Evolutionary conservation across 2,329 filamentous ascomycete genomes (phyloP), one percentile per base, ranked within the genome.

Genomic region (Fusarium neocosmosporiellum): DNA sequence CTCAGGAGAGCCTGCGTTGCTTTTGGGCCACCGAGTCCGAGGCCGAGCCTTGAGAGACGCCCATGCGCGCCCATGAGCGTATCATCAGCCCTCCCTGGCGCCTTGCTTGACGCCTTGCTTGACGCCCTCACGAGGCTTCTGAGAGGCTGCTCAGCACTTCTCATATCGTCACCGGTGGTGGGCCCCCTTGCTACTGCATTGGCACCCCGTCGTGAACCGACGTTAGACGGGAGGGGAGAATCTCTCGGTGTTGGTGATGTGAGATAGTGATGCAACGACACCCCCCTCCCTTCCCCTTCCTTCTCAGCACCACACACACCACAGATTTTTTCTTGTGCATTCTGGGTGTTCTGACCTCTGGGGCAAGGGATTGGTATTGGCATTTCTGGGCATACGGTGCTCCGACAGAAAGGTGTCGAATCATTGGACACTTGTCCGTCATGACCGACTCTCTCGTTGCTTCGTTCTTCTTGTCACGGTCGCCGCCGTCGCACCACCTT

Each of bases 361-460:
- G 39, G 54, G 65, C 41, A 68, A 71, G 62, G 67, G 55, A 67
- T 70, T 65, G 66, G 70, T 67, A 64, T 73, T 70, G 59, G 66
- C 65, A 73, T 72, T 71, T 73, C 71, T 73, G 64, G 71, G 71
- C 71, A 74, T 71, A 74, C 71, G 71, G 62, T 65, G 50, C 54
- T 65, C 2, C 27, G 10, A 34, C 41, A 8, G 14, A 22, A 57
- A 59, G 48, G 59, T 37, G 60, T 66, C 71, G 66, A 71, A 65
- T 73, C 71, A 73, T 74, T 73, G 67, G 66, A 58, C 31, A 48
- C 39, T 60, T 14, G 58, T 20, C 58, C 46, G 41, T 58, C 67
- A 72, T 61, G 46, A 57, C 34, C 39, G 39, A 36, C 39, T 70
- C 61, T 72, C 48, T 65, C 58, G 33, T 59, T 69, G 69, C 60